These are phyloP conservation scores for Balakata baccata DNA, from an alignment of 345 rosid genomes.

Conservation along the genomic window DNA sequence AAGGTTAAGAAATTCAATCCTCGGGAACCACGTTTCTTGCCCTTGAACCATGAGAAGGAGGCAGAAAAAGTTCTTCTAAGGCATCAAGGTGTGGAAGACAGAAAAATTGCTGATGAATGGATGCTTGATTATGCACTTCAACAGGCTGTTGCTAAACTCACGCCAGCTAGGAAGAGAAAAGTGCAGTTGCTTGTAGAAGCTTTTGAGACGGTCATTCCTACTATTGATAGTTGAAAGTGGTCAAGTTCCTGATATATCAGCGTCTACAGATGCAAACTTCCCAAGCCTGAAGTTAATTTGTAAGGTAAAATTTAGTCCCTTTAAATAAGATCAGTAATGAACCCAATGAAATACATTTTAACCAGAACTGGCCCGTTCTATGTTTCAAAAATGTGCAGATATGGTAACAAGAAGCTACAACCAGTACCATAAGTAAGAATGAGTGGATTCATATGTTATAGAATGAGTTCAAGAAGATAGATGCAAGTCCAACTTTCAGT, in stretches of 20 bases:
- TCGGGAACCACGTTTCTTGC: slow-evolving; percentile 45
- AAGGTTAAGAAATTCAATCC: slow-evolving; percentile 58
- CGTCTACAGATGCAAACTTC: not conserved
- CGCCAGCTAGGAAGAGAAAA: slow-evolving; percentile 75
- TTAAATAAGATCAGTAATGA: too few species aligned
- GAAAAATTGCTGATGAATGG: slow-evolving; percentile 75
- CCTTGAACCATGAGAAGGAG: slow-evolving; percentile 35
- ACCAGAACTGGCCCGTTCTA: not conserved
- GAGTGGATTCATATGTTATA: too few species aligned
- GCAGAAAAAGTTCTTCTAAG: slow-evolving; percentile 65
- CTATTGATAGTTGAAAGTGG: slow-evolving; percentile 14
- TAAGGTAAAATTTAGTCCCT: not conserved
- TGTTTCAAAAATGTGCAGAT: slow-evolving; percentile 3
- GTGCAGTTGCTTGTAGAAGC: slow-evolving; percentile 84
- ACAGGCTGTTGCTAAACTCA: slow-evolving; percentile 69
- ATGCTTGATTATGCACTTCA: slow-evolving; percentile 85
- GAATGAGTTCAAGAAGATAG: not conserved
- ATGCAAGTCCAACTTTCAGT: not conserved
- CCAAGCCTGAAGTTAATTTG: not conserved
- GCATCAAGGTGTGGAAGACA: slow-evolving; percentile 57
- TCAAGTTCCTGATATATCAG: not conserved
- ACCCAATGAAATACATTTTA: not conserved
- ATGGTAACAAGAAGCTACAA: not conserved
- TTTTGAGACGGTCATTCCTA: slow-evolving; percentile 70
- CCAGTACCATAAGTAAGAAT: not conserved